Evolutionary conservation across 2,329 filamentous ascomycete species (phyloP), one percentile per base, ranked within the genome.

Genomic region (Simplicillium sp.): DNA sequence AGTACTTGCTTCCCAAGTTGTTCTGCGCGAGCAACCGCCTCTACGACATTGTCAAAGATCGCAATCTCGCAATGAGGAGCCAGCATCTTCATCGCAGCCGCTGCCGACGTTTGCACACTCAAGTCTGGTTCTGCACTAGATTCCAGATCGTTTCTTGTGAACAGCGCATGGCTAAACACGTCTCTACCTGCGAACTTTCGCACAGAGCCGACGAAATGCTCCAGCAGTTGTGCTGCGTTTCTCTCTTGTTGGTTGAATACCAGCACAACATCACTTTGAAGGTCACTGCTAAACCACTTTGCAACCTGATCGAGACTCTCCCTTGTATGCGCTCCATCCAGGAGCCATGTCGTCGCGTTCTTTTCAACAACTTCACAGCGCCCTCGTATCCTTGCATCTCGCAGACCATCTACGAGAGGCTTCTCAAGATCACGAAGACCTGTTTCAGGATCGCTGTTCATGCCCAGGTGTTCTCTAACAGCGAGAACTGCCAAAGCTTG

Each of bases 201-300:
- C 9, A 25, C 20, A 25, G 20, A 25, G 9, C 20, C 20, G 6
- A 25, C 20, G 20, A 25, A 25, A 25, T 25, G 20, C 20, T 25
- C 20, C 20, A 90, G 73, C 2, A 94, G 70, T 13, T 73, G 67
- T 4, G 67, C 64, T 5, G 85, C 84, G 54, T 95, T 81, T 28
- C 88, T 77, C 9, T 87, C 87, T 55, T 95, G 87, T 60, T 96
- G 90, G 60, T 96, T 96, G 70, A 97, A 97, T 37, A 97, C 73
- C 36, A 97, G 65, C 20, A 9, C 20, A 25, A 25, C 20, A 25
- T 25, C 20, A 9, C 20, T 9, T 25, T 25, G 20, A 5, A 25
- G 20, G 20, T 25, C 20, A 5, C 9, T 25, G 0, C 86, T 67
- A 35, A 67, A 61, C 89, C 89, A 96, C 48, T 68, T 70, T 3